Conservation (phyloP, 495 filamentous ascomycete species). For the Xylaria scruposa region DNA sequence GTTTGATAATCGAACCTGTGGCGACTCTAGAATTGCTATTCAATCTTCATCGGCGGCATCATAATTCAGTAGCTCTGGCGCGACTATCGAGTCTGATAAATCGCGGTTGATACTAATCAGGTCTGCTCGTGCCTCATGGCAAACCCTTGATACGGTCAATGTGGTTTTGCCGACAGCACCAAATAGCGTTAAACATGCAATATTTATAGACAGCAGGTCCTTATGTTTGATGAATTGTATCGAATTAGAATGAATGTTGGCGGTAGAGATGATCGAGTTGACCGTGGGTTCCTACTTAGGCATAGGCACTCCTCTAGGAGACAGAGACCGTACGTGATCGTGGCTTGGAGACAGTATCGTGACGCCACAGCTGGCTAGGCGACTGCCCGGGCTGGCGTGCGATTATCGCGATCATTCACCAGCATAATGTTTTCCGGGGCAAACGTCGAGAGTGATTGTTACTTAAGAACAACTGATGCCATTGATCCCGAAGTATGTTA, state of each 20-base stretch:
- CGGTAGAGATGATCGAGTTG: not conserved
- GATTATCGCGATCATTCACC: not conserved
- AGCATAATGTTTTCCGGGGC: not conserved
- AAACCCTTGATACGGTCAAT: not conserved
- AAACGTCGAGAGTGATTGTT: not conserved
- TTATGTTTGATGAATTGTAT: too few species aligned
- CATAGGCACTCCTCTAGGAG: not conserved
- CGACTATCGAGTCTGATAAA: not conserved
- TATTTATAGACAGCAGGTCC: not conserved
- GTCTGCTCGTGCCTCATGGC: not conserved
- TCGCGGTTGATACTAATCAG: not conserved
- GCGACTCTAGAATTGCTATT: too few species aligned
- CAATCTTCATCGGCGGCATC: too few species aligned
- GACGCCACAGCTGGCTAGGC: too few species aligned
- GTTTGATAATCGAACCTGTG: too few species aligned
- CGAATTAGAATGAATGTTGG: too few species aligned
- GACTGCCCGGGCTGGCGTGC: too few species aligned
- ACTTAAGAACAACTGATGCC: not conserved
- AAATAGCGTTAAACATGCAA: not conserved
- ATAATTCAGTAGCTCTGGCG: not conserved
- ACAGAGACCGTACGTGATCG: not conserved
- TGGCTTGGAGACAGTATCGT: not conserved
- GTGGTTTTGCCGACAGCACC: not conserved
- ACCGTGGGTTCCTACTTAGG: not conserved
- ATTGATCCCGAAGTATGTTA: not conserved